Conservation (phyloP, 352 stramenopile genomes). For the Phytopythium helicoides region DNA sequence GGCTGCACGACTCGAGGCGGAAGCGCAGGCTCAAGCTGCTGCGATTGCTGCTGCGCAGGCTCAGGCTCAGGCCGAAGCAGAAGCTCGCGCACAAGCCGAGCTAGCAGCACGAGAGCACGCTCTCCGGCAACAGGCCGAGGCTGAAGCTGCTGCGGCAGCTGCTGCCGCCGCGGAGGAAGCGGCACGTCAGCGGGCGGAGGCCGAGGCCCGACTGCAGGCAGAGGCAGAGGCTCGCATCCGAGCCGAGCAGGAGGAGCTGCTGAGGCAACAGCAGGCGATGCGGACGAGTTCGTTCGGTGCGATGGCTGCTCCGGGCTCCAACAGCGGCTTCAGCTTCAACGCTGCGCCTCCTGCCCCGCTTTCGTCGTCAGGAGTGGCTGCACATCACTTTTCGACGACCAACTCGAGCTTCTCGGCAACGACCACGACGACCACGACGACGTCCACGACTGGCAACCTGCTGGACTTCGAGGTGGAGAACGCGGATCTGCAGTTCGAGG, state of each 20-base stretch:
- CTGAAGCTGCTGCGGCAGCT: constrained; percentile 17
- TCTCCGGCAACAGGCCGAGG: constrained; percentile 22
- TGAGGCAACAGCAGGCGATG: constrained; percentile 26
- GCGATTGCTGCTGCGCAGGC: constrained; percentile 9
- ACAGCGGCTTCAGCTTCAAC: constrained; percentile 31
- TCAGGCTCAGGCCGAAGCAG: constrained; percentile 25
- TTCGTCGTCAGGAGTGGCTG: constrained; percentile 8
- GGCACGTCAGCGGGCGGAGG: constrained; percentile 13
- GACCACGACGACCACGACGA: constrained; percentile 21
- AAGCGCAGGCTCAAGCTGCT: constrained; percentile 19
- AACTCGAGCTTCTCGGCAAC: constrained; percentile 21
- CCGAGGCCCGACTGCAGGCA: constrained; percentile 16
- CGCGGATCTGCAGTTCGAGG: constrained; percentile 74
- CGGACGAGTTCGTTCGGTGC: constrained; percentile 23
- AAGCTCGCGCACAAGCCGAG: constrained; percentile 17
- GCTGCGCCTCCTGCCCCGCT: constrained; percentile 11
- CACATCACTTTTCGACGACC: constrained; percentile 23
- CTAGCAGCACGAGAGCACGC: constrained; percentile 9
- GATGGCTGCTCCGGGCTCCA: constrained; percentile 18
- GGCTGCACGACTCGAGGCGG: constrained; percentile 22
- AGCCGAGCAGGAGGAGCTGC: constrained; percentile 12
- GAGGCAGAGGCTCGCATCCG: constrained; percentile 16
- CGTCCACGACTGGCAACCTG: constrained; percentile 40
- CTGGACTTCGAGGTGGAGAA: constrained; percentile 78
- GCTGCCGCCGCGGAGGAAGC: constrained; percentile 25